Evolutionary conservation across 2,329 filamentous ascomycete genomes (phyloP), one percentile per base, ranked within the genome.

Genomic region (Fusarium pilosicola): DNA sequence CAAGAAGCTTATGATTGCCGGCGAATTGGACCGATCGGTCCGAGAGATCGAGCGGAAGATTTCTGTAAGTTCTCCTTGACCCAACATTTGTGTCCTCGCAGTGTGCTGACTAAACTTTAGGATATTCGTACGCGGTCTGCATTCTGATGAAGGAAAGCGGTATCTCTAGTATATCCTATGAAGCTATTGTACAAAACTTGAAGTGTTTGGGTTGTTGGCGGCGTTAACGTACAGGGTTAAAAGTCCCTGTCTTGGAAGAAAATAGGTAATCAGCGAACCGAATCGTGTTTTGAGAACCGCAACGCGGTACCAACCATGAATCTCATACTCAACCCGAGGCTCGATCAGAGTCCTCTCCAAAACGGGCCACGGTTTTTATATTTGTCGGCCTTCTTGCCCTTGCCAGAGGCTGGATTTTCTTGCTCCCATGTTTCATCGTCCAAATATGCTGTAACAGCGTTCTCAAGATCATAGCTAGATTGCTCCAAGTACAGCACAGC

Each of bases 1-100:
- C 78, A 95, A 94, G 86, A 97, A 98, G 87, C 91, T 94, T 83
- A 95, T 95, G 90, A 97, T 99, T 85, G 96, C 96, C 5, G 95
- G 89, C 57, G 96, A 98, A 83, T 83, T 98, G 76, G 96, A 98
- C 83, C 91, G 96, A 66, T 96, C 94, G 46, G 91, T 98, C 62
- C 86, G 94, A 77, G 94, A 98, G 84, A 96, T 99, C 79, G 97
- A 99, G 87, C 91, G 96, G 79, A 98, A 98, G 85, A 96, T 99
- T 79, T 95, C 93, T 68, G 88, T 88, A 79, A 80, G 86, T 82
- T 59, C 11, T 38, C 60, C 22, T 28, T 32, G 18, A 28, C 17
- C 18, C 17, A 22, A 30, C 15, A 7, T 42, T 55, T 44, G 10
- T 13, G 42, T 42, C 41, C 36, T 22, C 26, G 48, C 38, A 28